Percentiles rank a stretch among this genome's conserved stretches.
Evolutionary conservation across 768 basidiomycete genomes (phyloP).

Genomic region (Saitozyma sp.): DNA sequence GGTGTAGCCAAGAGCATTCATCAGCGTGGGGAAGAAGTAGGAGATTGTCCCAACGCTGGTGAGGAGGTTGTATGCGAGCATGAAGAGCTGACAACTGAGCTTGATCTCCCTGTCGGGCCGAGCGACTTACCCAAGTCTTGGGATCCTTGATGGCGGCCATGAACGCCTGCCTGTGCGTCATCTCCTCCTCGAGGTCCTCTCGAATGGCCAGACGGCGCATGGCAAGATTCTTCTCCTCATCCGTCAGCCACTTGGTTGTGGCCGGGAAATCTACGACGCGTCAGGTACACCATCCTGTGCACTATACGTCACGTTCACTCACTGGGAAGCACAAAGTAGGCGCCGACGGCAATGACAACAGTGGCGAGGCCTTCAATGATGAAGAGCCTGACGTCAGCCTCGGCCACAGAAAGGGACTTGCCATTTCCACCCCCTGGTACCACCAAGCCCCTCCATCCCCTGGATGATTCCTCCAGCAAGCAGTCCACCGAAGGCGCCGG

Average conservation of each 20-base stretch:
- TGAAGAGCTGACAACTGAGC: slow-evolving; percentile 28
- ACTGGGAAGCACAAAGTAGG: slow-evolving; percentile 23
- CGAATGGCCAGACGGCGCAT: slow-evolving; percentile 25
- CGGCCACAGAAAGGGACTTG: background rate
- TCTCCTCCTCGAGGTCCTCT: slow-evolving; percentile 22
- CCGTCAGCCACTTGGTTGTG: slow-evolving; percentile 42
- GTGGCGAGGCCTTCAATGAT: slow-evolving; percentile 50
- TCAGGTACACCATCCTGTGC: background rate
- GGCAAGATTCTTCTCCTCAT: slow-evolving; percentile 37
- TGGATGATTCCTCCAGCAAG: slow-evolving; percentile 11
- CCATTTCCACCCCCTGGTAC: slow-evolving; percentile 13
- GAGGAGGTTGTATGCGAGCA: slow-evolving; percentile 40
- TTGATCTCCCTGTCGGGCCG: background rate
- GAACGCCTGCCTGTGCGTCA: slow-evolving; percentile 43
- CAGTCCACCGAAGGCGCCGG: slow-evolving; percentile 13
- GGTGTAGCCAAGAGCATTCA: slow-evolving; percentile 43
- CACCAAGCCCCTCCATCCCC: slow-evolving; percentile 13
- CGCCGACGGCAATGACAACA: slow-evolving; percentile 31
- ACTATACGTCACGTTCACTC: background rate
- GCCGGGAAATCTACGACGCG: slow-evolving; percentile 50
- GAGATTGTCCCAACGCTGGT: slow-evolving; percentile 46
- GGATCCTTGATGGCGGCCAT: slow-evolving; percentile 45
- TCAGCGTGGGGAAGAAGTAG: slow-evolving; percentile 52
- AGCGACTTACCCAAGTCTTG: slow-evolving; percentile 40
- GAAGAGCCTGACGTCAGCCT: slow-evolving; percentile 34